Evolutionary conservation across 129 eudicot species (phyloP).

Genomic region (Saussurea involucrata): DNA sequence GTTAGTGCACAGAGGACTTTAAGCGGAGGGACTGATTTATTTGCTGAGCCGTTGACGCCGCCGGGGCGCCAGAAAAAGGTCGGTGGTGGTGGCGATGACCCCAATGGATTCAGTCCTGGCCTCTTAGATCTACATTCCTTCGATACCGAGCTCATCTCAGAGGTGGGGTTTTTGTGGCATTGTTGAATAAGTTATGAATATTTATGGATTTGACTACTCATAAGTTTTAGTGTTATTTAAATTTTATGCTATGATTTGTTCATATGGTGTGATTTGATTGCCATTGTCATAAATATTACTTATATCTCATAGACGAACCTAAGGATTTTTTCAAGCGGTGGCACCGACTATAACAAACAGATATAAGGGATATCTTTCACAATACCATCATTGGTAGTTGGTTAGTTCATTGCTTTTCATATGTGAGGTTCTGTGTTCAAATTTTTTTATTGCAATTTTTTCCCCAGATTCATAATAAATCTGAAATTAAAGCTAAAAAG

Average conservation of each 20-base stretch:
- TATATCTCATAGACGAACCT: too few species aligned
- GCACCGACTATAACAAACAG: too few species aligned
- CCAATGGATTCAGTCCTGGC: slow-evolving; percentile 85
- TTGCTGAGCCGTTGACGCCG: slow-evolving; percentile 76
- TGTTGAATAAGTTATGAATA: neutral
- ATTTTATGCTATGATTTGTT: neutral
- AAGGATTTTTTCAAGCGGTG: too few species aligned
- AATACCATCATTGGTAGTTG: too few species aligned
- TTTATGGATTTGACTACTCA: neutral
- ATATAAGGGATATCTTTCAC: too few species aligned
- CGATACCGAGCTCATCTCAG: slow-evolving; percentile 87
- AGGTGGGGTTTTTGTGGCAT: slow-evolving; percentile 43
- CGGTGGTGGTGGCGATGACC: slow-evolving; percentile 45
- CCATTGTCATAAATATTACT: neutral
- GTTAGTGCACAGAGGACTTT: slow-evolving; percentile 44
- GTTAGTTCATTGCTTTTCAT: too few species aligned
- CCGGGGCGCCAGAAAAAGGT: slow-evolving; percentile 50
- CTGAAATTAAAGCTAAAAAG: too few species aligned
- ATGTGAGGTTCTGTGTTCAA: too few species aligned
- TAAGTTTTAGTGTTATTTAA: neutral
- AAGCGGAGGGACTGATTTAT: slow-evolving; percentile 66
- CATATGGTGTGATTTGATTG: neutral
- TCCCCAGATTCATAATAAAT: too few species aligned
- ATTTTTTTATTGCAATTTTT: too few species aligned
- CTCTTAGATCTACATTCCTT: slow-evolving; percentile 92